Evolutionary conservation across 257 asterid species (phyloP).

Genomic region (Fraxinus americana): DNA sequence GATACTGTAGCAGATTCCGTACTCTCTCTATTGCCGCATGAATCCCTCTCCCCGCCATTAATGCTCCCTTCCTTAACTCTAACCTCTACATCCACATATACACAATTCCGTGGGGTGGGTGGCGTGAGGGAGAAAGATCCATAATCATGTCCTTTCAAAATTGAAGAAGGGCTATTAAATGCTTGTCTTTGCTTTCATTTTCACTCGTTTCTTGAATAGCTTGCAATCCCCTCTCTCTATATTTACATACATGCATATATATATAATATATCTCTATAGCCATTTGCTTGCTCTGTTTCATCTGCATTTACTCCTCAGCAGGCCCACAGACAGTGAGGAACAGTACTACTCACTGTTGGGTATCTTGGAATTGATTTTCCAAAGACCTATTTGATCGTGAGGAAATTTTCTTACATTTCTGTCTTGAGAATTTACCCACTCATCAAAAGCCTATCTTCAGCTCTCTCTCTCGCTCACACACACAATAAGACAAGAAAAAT

Average conservation of each 20-base stretch:
- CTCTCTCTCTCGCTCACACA: neutral
- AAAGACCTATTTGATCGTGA: conserved; percentile 7
- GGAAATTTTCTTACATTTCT: conserved; percentile 17
- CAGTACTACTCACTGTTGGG: conserved; percentile 16
- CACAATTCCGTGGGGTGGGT: too few species aligned
- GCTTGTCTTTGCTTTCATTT: conserved; percentile 28
- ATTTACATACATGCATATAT: too few species aligned
- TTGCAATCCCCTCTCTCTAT: neutral
- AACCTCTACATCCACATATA: too few species aligned
- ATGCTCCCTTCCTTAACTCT: too few species aligned
- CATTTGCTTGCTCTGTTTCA: conserved; percentile 23
- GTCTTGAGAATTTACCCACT: conserved; percentile 30
- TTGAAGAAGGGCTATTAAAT: conserved; percentile 44
- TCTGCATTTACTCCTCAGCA: conserved; percentile 41
- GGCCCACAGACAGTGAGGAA: conserved; percentile 22
- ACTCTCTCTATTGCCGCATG: too few species aligned
- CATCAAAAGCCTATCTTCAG: conserved; percentile 12
- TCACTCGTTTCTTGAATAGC: conserved; percentile 28
- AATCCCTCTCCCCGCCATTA: too few species aligned
- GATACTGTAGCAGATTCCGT: too few species aligned
- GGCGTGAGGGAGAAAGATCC: too few species aligned
- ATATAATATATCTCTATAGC: conserved; percentile 13
- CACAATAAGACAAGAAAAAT: neutral
- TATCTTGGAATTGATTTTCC: conserved; percentile 25
- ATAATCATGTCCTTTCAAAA: conserved; percentile 47